Evolutionary conservation across 1,284 basidiomycete species (phyloP).

Genomic region (Pseudozyma hubeiensis): DNA sequence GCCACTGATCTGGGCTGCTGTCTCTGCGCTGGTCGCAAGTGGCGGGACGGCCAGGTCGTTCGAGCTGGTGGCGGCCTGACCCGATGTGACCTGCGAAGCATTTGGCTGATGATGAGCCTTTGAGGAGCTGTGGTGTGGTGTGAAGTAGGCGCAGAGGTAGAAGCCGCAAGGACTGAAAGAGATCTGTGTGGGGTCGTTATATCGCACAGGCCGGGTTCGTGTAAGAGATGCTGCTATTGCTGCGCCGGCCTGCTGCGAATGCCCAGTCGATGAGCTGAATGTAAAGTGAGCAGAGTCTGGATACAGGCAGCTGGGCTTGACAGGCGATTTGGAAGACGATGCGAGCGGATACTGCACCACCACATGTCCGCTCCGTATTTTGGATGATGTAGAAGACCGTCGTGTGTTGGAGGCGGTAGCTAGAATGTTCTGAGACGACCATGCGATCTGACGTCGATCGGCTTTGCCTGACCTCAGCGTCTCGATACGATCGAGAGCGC

Average conservation of each 20-base stretch:
- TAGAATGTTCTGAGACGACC: constrained; percentile 41
- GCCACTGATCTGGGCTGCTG: too few species aligned
- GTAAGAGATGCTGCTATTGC: not conserved
- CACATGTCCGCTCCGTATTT: constrained; percentile 14
- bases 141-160: constrained; percentile 43
- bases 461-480: constrained; percentile 6
- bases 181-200: constrained; percentile 35
- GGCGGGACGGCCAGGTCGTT: too few species aligned
- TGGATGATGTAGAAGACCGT: constrained; percentile 7
- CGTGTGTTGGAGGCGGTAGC: constrained; percentile 35
- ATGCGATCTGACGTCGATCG: constrained; percentile 30
- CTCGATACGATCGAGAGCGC: constrained; percentile 18
- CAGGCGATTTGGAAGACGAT: constrained; percentile 5
- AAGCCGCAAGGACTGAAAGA: constrained; percentile 51
- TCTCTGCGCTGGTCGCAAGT: too few species aligned
- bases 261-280: constrained; percentile 1
- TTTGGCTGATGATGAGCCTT: too few species aligned
- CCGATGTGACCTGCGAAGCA: too few species aligned
- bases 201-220: not conserved
- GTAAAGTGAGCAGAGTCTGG: constrained; percentile 16
- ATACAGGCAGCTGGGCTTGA: constrained; percentile 21
- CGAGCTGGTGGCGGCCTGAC: too few species aligned
- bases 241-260: constrained; percentile 10
- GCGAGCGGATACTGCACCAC: constrained; percentile 26
- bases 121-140: too few species aligned